Base-by-base conservation (phyloP, 2,329 filamentous ascomycete genomes). In the Ascochyta koolunga region DNA sequence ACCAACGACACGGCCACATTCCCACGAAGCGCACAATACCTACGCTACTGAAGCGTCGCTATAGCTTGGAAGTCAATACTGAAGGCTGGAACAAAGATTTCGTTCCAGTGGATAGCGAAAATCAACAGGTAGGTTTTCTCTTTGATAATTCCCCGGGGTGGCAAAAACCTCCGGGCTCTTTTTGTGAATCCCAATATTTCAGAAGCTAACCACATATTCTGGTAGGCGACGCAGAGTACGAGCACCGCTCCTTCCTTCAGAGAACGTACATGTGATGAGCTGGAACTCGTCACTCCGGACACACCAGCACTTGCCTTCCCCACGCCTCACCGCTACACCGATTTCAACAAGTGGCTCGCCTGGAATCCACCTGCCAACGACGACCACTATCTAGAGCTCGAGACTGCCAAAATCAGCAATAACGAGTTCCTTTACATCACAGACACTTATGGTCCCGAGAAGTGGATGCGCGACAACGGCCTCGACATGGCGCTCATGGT, bases 1-100 rank as follows among this genome's bases (percentile, higher is more conserved):
- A 51, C 18, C 44, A 50, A 15, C 61, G 62, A 29, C 45, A 40
- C 0, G 54, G 39, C 2, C 13, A 44, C 24, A 40, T 59, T 18
- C 64, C 66, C 2, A 67, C 55, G 2, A 58, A 35, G 29, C 33
- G 18, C 19, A 64, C 60, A 4, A 45, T 8, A 4, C 60, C 61
- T 11, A 19, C 45, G 13, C 40, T 68, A 21, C 44, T 16, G 18
- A 45, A 41, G 25, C 64, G 67, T 19, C 64, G 65, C 8, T 63
- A 69, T 24, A 66, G 58, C n/a, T 37, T 70, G 21, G 67, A 71
- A 19, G 64, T 62, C 15, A 49, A 50, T 13, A 59, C 48, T 9
- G 33, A 29, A 25, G 13, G 36, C 33, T 53, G 50, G 41, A 21
- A 29, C 38, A 13, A 19, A 16, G 13, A 4, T 22, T 24, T 9